These are phyloP conservation scores for Phascolomyces articulosus DNA, from an alignment of 371 early-diverging fungal genomes.

Conservation along the genomic window DNA sequence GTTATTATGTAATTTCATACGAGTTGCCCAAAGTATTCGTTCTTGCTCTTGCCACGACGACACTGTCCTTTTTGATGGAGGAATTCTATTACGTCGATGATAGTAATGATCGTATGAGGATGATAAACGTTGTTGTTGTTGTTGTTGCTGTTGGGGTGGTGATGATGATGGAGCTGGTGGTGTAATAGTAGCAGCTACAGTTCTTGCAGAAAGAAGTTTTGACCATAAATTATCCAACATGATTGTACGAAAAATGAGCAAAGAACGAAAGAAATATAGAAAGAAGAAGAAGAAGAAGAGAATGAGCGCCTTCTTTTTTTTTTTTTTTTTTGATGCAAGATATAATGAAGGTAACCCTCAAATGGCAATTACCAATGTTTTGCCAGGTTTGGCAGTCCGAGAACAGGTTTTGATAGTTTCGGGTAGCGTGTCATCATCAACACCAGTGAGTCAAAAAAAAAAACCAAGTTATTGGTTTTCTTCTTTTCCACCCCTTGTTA, in stretches of 20 bases:
- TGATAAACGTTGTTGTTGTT: neutral
- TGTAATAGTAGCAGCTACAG: conserved; percentile 3
- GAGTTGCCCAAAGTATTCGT: conserved; percentile 1
- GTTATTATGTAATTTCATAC: neutral
- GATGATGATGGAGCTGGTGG: neutral
- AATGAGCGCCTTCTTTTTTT: neutral
- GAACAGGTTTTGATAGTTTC: neutral
- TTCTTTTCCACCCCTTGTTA: neutral
- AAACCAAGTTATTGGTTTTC: no score
- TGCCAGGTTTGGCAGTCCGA: neutral
- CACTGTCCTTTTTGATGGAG: neutral
- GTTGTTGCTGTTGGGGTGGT: neutral
- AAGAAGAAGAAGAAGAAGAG: neutral
- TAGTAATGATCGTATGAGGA: neutral
- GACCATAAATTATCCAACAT: conserved; percentile 2
- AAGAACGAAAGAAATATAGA: neutral
- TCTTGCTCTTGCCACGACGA: neutral
- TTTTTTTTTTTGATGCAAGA: neutral
- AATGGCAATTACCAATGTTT: neutral
- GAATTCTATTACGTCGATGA: neutral
- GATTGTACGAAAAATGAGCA: neutral
- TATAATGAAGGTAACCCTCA: neutral
- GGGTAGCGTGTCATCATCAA: no score
- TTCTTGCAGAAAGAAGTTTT: neutral
- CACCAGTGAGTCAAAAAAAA: no score